Conservation (phyloP, 2,329 filamentous ascomycete species). For the Westerdykella aurantiaca region DNA sequence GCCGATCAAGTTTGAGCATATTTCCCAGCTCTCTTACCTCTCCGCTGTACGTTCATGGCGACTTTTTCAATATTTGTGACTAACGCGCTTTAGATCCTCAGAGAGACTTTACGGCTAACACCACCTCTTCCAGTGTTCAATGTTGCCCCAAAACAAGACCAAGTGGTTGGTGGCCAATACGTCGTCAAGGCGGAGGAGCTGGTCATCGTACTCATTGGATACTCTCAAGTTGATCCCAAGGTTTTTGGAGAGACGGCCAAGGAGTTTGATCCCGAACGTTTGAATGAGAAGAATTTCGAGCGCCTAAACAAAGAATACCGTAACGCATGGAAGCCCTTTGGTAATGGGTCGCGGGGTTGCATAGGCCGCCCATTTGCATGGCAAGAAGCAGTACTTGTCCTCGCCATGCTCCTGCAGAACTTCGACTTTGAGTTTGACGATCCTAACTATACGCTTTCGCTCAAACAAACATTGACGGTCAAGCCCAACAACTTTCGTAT, state of each 20-base stretch:
- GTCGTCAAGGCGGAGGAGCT: conserved; percentile 18
- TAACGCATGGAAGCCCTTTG: conserved; percentile 15
- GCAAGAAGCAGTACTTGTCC: no score
- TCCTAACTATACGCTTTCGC: no score
- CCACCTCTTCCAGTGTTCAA: conserved; percentile 48
- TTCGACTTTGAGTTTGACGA: no score
- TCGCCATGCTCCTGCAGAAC: no score
- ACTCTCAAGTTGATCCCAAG: conserved; percentile 10
- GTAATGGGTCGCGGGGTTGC: conserved; percentile 16
- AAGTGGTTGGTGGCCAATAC: conserved; percentile 24
- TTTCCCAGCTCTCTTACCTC: no score
- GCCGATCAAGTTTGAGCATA: no score
- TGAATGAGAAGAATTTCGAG: conserved; percentile 17
- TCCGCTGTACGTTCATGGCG: no score
- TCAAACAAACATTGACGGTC: no score
- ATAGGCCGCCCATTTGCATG: conserved; percentile 19
- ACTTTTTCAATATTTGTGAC: no score
- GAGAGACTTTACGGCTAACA: conserved; percentile 50
- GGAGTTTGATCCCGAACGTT: conserved; percentile 15
- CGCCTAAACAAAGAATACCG: conserved; percentile 6
- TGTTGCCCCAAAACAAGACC: conserved; percentile 7
- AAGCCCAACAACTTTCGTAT: no score
- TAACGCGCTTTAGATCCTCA: no score
- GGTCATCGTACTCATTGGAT: conserved; percentile 7
- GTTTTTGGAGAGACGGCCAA: conserved; percentile 14